These are phyloP conservation scores for Eutypella sp. DNA, from an alignment of 2,329 filamentous ascomycete species.

Conservation along the genomic window DNA sequence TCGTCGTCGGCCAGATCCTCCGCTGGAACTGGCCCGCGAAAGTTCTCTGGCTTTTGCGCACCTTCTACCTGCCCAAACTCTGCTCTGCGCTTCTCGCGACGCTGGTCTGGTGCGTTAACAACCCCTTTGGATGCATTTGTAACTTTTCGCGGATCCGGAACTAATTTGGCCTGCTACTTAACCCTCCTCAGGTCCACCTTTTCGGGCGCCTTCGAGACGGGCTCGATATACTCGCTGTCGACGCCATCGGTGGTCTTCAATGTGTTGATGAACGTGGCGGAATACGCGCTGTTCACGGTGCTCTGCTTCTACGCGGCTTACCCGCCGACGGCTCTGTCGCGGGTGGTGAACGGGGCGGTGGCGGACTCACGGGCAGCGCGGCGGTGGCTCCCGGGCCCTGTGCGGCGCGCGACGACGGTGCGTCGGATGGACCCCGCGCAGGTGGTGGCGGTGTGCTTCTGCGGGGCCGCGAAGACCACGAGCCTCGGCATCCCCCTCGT, in stretches of 20 bases:
- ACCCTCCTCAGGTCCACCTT: conserved; percentile 58
- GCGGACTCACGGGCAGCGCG: conserved; percentile 25
- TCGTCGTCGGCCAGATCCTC: conserved; percentile 56
- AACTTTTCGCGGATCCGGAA: too few relatives aligned
- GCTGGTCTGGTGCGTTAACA: conserved; percentile 40
- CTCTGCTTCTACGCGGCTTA: conserved; percentile 52
- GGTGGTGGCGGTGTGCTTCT: conserved; percentile 67
- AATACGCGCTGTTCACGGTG: conserved; percentile 58
- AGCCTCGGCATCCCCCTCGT: conserved; percentile 64
- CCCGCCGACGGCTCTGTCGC: conserved; percentile 32
- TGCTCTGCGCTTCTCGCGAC: conserved; percentile 44
- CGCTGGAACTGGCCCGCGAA: conserved; percentile 45
- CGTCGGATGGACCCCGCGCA: conserved; percentile 54
- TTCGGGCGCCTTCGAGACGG: conserved; percentile 60
- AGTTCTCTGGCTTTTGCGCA: conserved; percentile 49
- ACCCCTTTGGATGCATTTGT: too few relatives aligned
- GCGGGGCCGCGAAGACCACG: conserved; percentile 68
- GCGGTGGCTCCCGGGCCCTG: conserved; percentile 21
- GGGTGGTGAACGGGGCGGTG: conserved; percentile 28
- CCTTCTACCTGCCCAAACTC: conserved; percentile 46
- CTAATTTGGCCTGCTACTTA: too few relatives aligned
- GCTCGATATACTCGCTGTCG: conserved; percentile 54
- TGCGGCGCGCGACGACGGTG: conserved; percentile 36
- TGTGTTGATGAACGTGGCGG: conserved; percentile 61
- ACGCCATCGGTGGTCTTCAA: conserved; percentile 60